These are phyloP conservation scores for Pyrus hybrid DNA, from an alignment of 331 rosid species.

Conservation along the genomic window DNA sequence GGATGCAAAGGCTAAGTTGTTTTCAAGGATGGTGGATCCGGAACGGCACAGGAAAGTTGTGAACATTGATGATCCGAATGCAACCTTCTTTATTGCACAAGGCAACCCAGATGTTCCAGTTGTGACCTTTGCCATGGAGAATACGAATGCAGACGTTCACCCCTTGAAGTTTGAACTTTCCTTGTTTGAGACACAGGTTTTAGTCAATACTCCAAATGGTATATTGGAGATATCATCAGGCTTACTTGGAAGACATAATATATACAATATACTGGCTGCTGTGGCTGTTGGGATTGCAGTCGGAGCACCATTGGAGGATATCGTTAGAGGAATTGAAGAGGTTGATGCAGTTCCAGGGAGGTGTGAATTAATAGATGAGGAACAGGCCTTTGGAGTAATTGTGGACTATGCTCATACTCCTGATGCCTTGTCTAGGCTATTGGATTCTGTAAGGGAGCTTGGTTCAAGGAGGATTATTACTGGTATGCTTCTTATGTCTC, in stretches of 20 bases:
- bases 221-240: slow-evolving; percentile 93
- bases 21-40: slow-evolving; percentile 78
- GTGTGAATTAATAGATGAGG: slow-evolving; percentile 93
- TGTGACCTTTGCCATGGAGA: slow-evolving; percentile 80
- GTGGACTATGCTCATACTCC: slow-evolving; percentile 94
- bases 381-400: slow-evolving; percentile 88
- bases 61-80: slow-evolving; percentile 74
- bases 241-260: slow-evolving; percentile 44
- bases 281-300: slow-evolving; percentile 93
- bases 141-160: slow-evolving; percentile 77
- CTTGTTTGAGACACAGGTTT: slow-evolving; percentile 90
- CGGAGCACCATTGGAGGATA: slow-evolving; percentile 93
- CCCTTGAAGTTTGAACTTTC: slow-evolving; percentile 85
- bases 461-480: slow-evolving; percentile 82
- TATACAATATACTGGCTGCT: slow-evolving; percentile 86
- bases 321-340: slow-evolving; percentile 95
- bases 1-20: slow-evolving; percentile 57
- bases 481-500: slow-evolving; percentile 41
- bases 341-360: slow-evolving; percentile 96
- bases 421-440: slow-evolving; percentile 79
- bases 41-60: slow-evolving; percentile 83
- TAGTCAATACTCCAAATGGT: slow-evolving; percentile 86
- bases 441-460: slow-evolving; percentile 91
- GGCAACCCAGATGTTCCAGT: slow-evolving; percentile 79
- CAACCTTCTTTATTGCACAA: slow-evolving; percentile 51